Base-by-base conservation (phyloP, 139 green algal genomes). In the Diplosphaera chodatii region DNA sequence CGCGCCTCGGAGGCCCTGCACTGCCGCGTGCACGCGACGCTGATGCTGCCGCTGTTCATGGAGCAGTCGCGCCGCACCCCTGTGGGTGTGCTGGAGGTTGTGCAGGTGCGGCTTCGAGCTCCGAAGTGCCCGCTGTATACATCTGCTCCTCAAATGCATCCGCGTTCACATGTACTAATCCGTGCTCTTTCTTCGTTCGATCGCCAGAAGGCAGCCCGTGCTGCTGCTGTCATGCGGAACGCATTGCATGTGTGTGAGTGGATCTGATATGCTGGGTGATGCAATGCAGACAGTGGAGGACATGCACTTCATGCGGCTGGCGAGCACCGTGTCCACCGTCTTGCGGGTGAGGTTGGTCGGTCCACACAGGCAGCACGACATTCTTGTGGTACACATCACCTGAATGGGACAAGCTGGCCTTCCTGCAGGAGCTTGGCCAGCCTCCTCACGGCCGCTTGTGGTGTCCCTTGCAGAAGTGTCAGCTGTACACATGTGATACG, bases 21-120 rank as follows among this genome's bases (percentile, higher is more conserved):
- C 63, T 87, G 82, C 55, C 64, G 67, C 10, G 71, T 87, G 32
- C 82, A 87, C 40, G 85, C 78, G 3, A 84, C 82, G 30, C 33
- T 87, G 37, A 70, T 87, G 31, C 62, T 87, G 16, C 82, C 82
- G 27, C 59, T 87, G 29, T 87, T 85, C 69, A 62, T 73, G 64
- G 30, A n/a, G 31, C 32, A 4, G 27, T 64, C 62, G 29, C 64
- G 62, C 40, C 63, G n/a, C n/a, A 56, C 32, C 22, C 64, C 37
- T 25, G 37, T 82, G 33, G 82, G 72, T 0, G 67, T 83, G 25
- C 62, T 87, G 56, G 82, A 87, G 69, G 78, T 85, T 37, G 78
- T 85, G 25, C 48, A 59, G 48, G 48, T 59, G 16, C 10, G 48
- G 25, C 13, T 23, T 59, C 13, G 13, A n/a, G 48, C 16, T 25